Evolutionary conservation across 2,329 filamentous ascomycete genomes (phyloP).

Genomic region (Apiospora rasikravindrae): DNA sequence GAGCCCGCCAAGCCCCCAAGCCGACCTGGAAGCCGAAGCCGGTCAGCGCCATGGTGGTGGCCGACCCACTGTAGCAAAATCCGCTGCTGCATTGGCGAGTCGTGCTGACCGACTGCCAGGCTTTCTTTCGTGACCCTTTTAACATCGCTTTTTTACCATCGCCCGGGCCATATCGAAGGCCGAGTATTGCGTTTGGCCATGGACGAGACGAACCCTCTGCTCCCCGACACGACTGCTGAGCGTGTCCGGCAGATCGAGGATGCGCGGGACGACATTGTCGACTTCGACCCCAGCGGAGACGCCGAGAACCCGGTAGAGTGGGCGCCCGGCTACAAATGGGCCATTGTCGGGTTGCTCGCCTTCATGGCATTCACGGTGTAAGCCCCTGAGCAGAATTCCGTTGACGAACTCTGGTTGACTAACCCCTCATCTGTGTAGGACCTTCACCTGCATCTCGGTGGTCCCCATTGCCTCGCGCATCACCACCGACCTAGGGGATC

Average conservation of each 20-base stretch:
- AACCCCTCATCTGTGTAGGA: constrained; percentile 42
- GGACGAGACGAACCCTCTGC: constrained; percentile 43
- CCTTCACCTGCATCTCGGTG: constrained; percentile 62
- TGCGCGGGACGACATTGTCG: constrained; percentile 41
- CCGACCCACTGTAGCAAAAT: background rate
- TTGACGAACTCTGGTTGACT: constrained; percentile 14
- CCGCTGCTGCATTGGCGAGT: background rate
- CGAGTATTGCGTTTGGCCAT: constrained; percentile 27
- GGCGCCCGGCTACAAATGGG: constrained; percentile 57
- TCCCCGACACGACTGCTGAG: constrained; percentile 33
- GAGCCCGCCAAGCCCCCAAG: background rate
- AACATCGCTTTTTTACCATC: background rate
- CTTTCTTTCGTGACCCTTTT: background rate
- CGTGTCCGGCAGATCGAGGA: constrained; percentile 29
- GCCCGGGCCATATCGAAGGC: background rate
- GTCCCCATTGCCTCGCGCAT: constrained; percentile 60
- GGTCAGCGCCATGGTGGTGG: background rate
- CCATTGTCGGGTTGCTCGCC: constrained; percentile 56
- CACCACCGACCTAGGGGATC: constrained; percentile 49
- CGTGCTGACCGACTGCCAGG: background rate
- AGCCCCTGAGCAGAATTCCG: background rate
- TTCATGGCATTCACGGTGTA: constrained; percentile 64
- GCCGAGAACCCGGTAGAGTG: constrained; percentile 59
- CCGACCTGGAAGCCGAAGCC: constrained; percentile 4
- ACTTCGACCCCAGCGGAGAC: constrained; percentile 53